These are phyloP conservation scores for Deinandra increscens DNA, from an alignment of 129 eudicot species.

Conservation along the genomic window DNA sequence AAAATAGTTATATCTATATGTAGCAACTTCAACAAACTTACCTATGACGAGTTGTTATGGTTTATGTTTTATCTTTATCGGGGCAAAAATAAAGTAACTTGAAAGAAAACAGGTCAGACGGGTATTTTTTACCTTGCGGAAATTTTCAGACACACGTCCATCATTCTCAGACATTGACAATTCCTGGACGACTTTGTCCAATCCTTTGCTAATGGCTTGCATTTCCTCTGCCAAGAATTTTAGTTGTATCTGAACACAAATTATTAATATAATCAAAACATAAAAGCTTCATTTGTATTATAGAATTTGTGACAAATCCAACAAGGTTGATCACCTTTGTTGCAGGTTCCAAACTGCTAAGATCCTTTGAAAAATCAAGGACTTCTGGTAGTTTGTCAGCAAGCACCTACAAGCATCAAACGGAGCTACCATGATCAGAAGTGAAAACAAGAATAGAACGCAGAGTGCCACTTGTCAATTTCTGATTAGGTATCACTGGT, in stretches of 20 bases:
- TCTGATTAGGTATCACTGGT: background rate
- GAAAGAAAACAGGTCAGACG: background rate
- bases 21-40: background rate
- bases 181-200: slow-evolving; percentile 73
- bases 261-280: slow-evolving; percentile 12
- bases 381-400: slow-evolving; percentile 83
- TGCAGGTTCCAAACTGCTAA: slow-evolving; percentile 76
- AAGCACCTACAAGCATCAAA: slow-evolving; percentile 55
- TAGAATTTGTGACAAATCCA: slow-evolving; percentile 8
- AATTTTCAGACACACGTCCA: slow-evolving; percentile 66
- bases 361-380: slow-evolving; percentile 83
- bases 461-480: background rate
- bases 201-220: slow-evolving; percentile 86
- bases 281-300: background rate
- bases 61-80: background rate
- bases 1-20: background rate
- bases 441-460: background rate
- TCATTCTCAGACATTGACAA: slow-evolving; percentile 71
- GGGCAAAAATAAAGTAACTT: background rate
- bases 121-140: slow-evolving; percentile 51
- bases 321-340: slow-evolving; percentile 51
- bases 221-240: slow-evolving; percentile 83
- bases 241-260: slow-evolving; percentile 60
- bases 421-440: slow-evolving; percentile 13
- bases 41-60: background rate